Conservation (phyloP, 495 filamentous ascomycete species). For the Penicillium antarcticum region DNA sequence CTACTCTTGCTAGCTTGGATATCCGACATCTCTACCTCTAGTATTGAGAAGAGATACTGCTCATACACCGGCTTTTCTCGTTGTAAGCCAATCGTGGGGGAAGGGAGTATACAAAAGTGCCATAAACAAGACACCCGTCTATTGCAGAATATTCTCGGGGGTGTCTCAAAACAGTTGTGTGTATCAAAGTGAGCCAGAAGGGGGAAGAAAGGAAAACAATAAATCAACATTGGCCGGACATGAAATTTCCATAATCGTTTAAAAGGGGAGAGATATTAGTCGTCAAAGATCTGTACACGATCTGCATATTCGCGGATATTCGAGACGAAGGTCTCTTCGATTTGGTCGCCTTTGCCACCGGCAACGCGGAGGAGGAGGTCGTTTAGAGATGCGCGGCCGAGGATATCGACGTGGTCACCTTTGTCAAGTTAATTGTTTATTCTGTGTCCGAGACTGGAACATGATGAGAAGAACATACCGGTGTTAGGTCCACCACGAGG, state of each 20-base stretch:
- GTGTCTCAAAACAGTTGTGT: neutral
- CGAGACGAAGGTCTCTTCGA: conserved; percentile 73
- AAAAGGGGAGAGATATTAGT: conserved; percentile 32
- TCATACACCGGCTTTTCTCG: too few relatives aligned
- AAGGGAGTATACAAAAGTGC: neutral
- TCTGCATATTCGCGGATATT: conserved; percentile 78
- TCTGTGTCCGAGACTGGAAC: neutral
- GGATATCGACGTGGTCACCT: conserved; percentile 95
- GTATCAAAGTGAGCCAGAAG: neutral
- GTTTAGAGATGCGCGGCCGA: conserved; percentile 84
- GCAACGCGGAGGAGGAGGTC: conserved; percentile 86
- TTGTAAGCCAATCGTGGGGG: neutral
- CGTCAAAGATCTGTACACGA: conserved; percentile 72
- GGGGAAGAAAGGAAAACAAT: neutral
- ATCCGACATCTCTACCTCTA: too few relatives aligned
- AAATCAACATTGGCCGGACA: neutral
- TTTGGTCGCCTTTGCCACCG: conserved; percentile 78
- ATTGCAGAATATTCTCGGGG: neutral
- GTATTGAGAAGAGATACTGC: too few relatives aligned
- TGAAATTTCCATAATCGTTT: neutral
- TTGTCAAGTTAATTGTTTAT: neutral
- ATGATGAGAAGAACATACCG: conserved; percentile 37
- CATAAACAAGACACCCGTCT: neutral
- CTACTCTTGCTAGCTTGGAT: too few relatives aligned
- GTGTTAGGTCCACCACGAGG: conserved; percentile 93